phyloP scores from a whole-genome alignment of 2,329 filamentous ascomycete genomes.

The Colletotrichum zoysiae region DNA sequence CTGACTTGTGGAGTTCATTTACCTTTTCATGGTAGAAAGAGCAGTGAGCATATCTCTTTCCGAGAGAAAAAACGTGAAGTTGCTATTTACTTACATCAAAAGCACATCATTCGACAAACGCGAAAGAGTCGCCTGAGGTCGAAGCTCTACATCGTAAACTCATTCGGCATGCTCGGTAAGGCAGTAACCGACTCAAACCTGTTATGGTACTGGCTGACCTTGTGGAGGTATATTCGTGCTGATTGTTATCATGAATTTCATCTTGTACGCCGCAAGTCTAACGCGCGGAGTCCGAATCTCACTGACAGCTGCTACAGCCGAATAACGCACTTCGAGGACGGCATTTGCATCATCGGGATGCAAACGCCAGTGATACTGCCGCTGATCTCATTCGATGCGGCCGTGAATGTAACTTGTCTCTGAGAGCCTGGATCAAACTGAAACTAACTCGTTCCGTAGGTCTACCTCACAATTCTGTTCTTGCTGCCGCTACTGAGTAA shows the following conservation, averaged over 20 bases:
- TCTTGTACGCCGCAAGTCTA: constrained; percentile 8
- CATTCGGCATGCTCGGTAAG: constrained; percentile 35
- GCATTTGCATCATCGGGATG: constrained; percentile 30
- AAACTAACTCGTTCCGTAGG: constrained; percentile 4
- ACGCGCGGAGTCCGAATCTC: accelerated
- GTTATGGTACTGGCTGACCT: not conserved
- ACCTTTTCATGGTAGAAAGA: constrained; percentile 37
- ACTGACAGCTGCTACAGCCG: constrained; percentile 5
- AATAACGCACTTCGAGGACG: constrained; percentile 21
- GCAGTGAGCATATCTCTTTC: constrained; percentile 10
- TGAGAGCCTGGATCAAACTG: accelerated
- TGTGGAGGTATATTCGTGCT: constrained; percentile 18
- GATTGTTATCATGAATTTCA: constrained; percentile 35
- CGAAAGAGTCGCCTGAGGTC: constrained; percentile 28
- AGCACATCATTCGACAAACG: constrained; percentile 37
- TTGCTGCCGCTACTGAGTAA: constrained; percentile 31
- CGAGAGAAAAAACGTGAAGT: accelerated
- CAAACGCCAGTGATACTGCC: constrained; percentile 7
- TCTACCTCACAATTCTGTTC: constrained; percentile 34
- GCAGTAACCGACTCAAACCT: accelerated
- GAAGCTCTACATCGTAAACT: constrained; percentile 29
- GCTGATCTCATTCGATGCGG: constrained; percentile 33
- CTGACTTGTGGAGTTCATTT: constrained; percentile 22
- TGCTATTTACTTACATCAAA: not conserved
- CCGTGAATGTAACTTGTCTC: constrained; percentile 7